Conservation (phyloP, 176 grass and related monocot species). For the Lolium rigidum region DNA sequence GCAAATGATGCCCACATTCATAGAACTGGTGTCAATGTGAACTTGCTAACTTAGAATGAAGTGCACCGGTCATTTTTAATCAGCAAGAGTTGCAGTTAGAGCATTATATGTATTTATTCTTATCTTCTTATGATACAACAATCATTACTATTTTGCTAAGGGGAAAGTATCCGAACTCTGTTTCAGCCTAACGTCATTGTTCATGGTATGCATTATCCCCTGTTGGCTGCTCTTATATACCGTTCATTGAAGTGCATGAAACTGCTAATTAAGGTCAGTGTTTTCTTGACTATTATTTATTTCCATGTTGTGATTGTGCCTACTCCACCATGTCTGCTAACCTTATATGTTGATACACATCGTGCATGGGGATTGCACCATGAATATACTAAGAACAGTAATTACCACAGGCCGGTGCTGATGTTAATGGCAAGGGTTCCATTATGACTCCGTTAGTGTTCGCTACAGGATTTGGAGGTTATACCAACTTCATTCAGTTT, state of each 20-base stretch:
- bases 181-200: constrained; percentile 41
- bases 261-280: constrained; percentile 49
- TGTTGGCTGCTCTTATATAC: not conserved
- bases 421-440: constrained; percentile 38
- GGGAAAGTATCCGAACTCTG: not conserved
- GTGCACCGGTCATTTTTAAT: not conserved
- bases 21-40: not conserved
- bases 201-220: not conserved
- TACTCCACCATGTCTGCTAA: not conserved
- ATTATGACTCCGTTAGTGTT: constrained; percentile 2
- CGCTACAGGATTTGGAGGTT: not conserved
- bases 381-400: not conserved
- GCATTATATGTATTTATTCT: constrained; percentile 9
- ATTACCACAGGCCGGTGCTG: constrained; percentile 51
- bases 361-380: not conserved
- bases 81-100: not conserved
- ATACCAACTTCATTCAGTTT: constrained; percentile 36
- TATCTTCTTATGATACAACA: constrained; percentile 4
- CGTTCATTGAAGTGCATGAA: constrained; percentile 39
- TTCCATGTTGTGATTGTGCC: constrained; percentile 4
- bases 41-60: not conserved
- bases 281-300: constrained; percentile 2
- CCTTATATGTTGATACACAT: not conserved
- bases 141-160: not conserved
- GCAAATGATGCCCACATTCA: not conserved